Base-by-base conservation (phyloP, 163 green algal genomes). In the Chloromonas sp. region DNA sequence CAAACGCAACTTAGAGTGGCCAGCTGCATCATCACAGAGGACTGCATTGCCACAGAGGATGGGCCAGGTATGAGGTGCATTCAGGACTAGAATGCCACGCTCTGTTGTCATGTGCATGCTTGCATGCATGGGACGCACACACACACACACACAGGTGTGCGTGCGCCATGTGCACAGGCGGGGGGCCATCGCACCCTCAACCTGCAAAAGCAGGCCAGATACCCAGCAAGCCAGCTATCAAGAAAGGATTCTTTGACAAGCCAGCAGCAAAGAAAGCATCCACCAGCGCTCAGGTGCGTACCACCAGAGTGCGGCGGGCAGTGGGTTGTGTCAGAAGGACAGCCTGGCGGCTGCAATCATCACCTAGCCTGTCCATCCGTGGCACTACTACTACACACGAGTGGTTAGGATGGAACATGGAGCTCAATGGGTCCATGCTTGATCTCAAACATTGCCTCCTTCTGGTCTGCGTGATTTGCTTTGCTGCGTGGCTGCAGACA, bases 1-100 rank as follows among this genome's bases (percentile, higher is more conserved):
- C 36, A 36, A 36, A 36, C 36, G 36, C 36, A 36, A 36, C 36
- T 88, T 2, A 74, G 82, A 2, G 81, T 87, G 5, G 88, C 86
- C 60, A 84, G 79, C 78, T 79, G 79, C 8, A 71, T 84, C 5
- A 70, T 85, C 58, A 77, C 58, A 14, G 13, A 81, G n/a, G 14
- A 13, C 76, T 81, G 14, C 76, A 81, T 14, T 81, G 14, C 76
- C 14, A 36, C 58, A 36, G 14, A 36, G 2, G 1, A 57, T 76
- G 66, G 5, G 66, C 66, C 66, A 76, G 5, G 66, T 76, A n/a
- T 76, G 8, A 76, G 66, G 8, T n/a, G 66, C 66, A 76, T 76
- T n/a, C 57, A 60, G 71, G 36, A 36, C 36, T 36, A 36, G 36
- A 36, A 36, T 36, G 36, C 36, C 36, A 36, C 36, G 36, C 36